Conservation (phyloP, 2,329 filamentous ascomycete species). For the Fusarium domesticum region DNA sequence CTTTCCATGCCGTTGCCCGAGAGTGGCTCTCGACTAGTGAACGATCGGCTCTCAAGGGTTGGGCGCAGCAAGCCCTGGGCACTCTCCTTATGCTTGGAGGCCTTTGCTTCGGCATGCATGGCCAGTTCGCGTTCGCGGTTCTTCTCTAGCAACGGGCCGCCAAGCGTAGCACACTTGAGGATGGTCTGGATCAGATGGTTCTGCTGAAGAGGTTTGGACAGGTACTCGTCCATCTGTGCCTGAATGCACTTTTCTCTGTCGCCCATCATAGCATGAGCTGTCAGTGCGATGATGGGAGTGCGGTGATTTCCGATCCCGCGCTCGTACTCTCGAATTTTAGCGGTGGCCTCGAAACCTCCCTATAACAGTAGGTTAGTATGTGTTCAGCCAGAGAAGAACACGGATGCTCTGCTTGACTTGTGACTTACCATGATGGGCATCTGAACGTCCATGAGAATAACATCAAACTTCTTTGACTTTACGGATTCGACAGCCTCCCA, state of each 20-base stretch:
- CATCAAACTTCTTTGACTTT: conserved; percentile 88
- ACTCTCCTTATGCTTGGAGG: conserved; percentile 40
- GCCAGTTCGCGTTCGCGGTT: conserved; percentile 60
- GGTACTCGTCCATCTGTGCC: conserved; percentile 98
- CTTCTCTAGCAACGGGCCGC: conserved; percentile 77
- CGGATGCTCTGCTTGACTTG: conserved; percentile 1
- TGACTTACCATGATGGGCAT: conserved; percentile 99
- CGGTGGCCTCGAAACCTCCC: conserved; percentile 96
- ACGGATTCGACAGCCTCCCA: conserved; percentile 90
- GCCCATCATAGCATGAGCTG: conserved; percentile 97
- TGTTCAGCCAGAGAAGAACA: not conserved
- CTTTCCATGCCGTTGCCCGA: conserved; percentile 56
- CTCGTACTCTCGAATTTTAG: conserved; percentile 95
- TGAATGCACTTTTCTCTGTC: conserved; percentile 98
- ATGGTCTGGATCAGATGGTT: conserved; percentile 98
- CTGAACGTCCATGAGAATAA: conserved; percentile 98
- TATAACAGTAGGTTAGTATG: conserved; percentile 40
- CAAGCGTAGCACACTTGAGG: conserved; percentile 90
- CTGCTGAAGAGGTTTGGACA: conserved; percentile 86
- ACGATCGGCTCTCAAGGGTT: conserved; percentile 56
- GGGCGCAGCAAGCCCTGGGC: conserved; percentile 38
- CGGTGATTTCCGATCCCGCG: conserved; percentile 73
- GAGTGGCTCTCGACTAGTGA: conserved; percentile 65
- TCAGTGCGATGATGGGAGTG: conserved; percentile 94
- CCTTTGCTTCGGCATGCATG: conserved; percentile 49